A percentile compares a stretch with the other conserved stretches of the same genome.
Evolutionary conservation across 176 grass and related monocot genomes (phyloP).

Genomic region (Carex cristatella): DNA sequence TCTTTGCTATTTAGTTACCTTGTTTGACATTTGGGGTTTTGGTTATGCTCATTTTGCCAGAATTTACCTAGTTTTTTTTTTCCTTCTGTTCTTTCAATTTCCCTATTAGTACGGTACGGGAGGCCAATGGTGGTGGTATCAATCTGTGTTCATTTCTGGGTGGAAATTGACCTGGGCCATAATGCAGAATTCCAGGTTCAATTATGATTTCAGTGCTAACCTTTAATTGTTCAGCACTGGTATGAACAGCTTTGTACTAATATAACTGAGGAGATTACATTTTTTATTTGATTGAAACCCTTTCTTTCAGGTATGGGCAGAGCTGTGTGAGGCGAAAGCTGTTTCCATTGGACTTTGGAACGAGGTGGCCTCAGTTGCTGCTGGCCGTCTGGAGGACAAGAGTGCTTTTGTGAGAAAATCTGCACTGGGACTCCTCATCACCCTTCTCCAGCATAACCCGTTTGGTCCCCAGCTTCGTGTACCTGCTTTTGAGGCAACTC

Average conservation of each 20-base stretch:
- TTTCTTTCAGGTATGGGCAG: constrained; percentile 61
- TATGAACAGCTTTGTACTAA: background rate
- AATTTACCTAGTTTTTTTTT: background rate
- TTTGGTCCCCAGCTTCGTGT: constrained; percentile 82
- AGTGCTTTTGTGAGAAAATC: constrained; percentile 97
- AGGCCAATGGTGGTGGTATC: background rate
- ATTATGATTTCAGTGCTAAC: background rate
- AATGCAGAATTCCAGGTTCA: background rate
- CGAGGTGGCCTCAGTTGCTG: constrained; percentile 73
- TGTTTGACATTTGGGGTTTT: background rate
- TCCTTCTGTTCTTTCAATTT: background rate
- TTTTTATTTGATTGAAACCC: background rate
- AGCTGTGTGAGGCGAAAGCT: constrained; percentile 83
- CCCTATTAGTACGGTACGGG: background rate
- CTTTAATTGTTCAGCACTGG: background rate
- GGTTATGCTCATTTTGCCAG: background rate
- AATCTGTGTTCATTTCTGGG: constrained; percentile 3
- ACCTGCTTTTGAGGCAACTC: constrained; percentile 68
- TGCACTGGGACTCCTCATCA: constrained; percentile 73
- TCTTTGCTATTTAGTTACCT: background rate
- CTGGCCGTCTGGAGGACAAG: constrained; percentile 90
- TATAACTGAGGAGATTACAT: background rate
- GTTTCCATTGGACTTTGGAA: constrained; percentile 98
- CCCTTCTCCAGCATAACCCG: constrained; percentile 93
- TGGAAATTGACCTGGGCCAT: background rate